A percentile compares a stretch with the other conserved stretches of the same genome.
Conservation (phyloP, 768 basidiomycete species). For the Lactarius deliciosus region DNA sequence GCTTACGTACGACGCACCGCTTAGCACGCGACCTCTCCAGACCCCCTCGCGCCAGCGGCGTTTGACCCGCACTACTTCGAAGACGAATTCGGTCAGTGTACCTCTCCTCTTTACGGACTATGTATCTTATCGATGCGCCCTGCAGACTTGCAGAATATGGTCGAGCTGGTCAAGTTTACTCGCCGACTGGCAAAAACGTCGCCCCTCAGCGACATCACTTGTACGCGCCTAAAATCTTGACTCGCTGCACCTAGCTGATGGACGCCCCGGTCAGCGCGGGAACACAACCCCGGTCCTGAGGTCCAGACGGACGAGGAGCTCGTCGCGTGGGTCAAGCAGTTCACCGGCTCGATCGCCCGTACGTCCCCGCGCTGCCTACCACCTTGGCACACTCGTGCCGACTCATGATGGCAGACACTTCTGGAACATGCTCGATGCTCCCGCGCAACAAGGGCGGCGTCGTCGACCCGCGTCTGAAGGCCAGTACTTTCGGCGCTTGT, state of each 20-base stretch:
- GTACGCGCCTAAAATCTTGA: slow-evolving; percentile 16
- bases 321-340: slow-evolving; percentile 23
- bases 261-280: slow-evolving; percentile 29
- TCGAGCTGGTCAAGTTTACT: slow-evolving; percentile 36
- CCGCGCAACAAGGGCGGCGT: slow-evolving; percentile 52
- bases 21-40: slow-evolving; percentile 36
- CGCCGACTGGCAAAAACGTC: slow-evolving; percentile 31
- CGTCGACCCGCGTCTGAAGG: slow-evolving; percentile 49
- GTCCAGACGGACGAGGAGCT: slow-evolving; percentile 35
- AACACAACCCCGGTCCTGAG: slow-evolving; percentile 36
- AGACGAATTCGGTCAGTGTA: slow-evolving; percentile 35
- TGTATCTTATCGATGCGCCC: not conserved
- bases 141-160: slow-evolving; percentile 34
- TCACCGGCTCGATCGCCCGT: slow-evolving; percentile 12
- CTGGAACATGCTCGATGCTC: slow-evolving; percentile 54
- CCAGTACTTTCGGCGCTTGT: slow-evolving; percentile 12
- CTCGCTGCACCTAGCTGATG: not conserved
- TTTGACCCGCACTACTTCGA: slow-evolving; percentile 39
- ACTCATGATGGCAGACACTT: slow-evolving; percentile 40
- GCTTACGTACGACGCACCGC: slow-evolving; percentile 8
- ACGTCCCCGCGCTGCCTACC: slow-evolving; percentile 31
- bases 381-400: slow-evolving; percentile 18
- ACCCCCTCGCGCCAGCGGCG: slow-evolving; percentile 34
- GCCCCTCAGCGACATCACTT: slow-evolving; percentile 34
- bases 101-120: not conserved